Evolutionary conservation across 441 rosid species (phyloP).

Genomic region (Viola pubescens): DNA sequence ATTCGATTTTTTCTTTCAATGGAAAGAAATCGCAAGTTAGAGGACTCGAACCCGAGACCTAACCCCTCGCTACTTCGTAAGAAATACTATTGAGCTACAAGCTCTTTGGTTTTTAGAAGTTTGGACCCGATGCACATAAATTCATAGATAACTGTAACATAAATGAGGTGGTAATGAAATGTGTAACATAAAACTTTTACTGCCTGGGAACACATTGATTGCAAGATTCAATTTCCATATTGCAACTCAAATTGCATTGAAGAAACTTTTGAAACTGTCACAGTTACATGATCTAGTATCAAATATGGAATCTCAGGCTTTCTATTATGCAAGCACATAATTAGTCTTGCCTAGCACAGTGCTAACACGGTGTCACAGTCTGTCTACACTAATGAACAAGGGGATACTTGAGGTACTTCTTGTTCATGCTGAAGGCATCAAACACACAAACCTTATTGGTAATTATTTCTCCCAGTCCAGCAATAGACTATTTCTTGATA

Average conservation of each 20-base stretch:
- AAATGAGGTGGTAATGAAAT: not conserved
- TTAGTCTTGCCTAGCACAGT: not conserved
- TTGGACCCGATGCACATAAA: too few species aligned
- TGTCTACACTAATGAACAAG: slow-evolving; percentile 27
- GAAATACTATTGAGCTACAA: too few species aligned
- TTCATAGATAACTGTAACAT: too few species aligned
- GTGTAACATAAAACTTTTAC: not conserved
- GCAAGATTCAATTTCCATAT: not conserved
- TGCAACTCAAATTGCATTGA: slow-evolving; percentile 3
- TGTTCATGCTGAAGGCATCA: slow-evolving; percentile 69
- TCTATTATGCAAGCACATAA: not conserved
- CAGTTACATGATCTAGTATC: slow-evolving; percentile 5
- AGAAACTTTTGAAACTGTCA: slow-evolving; percentile 13
- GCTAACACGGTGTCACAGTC: not conserved
- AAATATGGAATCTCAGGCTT: slow-evolving; percentile 1
- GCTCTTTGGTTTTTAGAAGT: too few species aligned
- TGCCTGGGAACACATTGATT: not conserved
- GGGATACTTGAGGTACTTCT: slow-evolving; percentile 70
- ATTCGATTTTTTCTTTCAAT: too few species aligned
- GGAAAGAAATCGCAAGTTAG: too few species aligned
- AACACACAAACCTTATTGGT: slow-evolving; percentile 61
- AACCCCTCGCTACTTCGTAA: too few species aligned
- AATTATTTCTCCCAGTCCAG: slow-evolving; percentile 6
- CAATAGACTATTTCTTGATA: not conserved
- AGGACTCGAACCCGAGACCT: too few species aligned